Base-by-base conservation (phyloP, 495 filamentous ascomycete genomes). In the Articulospora tetracladia region DNA sequence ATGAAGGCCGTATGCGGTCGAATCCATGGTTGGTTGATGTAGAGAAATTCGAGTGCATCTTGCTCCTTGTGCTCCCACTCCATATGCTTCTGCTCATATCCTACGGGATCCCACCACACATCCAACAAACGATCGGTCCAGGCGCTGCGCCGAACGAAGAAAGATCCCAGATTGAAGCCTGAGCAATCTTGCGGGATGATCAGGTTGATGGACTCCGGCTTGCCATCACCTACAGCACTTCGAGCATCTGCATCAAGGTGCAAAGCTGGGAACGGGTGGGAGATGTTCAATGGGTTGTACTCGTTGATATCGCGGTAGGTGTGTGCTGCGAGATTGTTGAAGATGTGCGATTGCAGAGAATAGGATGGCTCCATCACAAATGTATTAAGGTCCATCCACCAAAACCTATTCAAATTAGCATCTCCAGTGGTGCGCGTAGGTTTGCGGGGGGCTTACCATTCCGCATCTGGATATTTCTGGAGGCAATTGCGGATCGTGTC, bases 31-130 rank as follows among this genome's bases (percentile, higher is more conserved):
- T 98, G 94, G 63, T 86, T 87, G 30, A 77, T 83, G 72, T 98
- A 99, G 46, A 99, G 80, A 71, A 95, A 90, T 72, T 98, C 92
- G 44, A 99, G 73, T 15, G 94, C 89, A 70, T 97, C 91, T 70
- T 99, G 94, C 68, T 99, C 94, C 68, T 97, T 98, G 76, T 98
- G 95, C 68, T 94, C 92, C 94, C 94, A 99, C 60, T 97, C 83
- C 93, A 97, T 98, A 68, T 99, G 94, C 72, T 91, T 93, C 75
- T 98, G 95, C 74, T 99, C 94, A 73, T 99, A 99, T 57, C 89
- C 86, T 36, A 97, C 92, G 0, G 94, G 94, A 67, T 99, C 94
- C 95, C 95, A 99, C 94, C 93, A 99, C 58, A 96, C 83, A 70
- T 99, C 94, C 25, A 99, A 81, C 7, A 99, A 69, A 19, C 92